These are phyloP conservation scores for Metarhizium guizhouense DNA, from an alignment of 2,329 filamentous ascomycete species.

Conservation along the genomic window DNA sequence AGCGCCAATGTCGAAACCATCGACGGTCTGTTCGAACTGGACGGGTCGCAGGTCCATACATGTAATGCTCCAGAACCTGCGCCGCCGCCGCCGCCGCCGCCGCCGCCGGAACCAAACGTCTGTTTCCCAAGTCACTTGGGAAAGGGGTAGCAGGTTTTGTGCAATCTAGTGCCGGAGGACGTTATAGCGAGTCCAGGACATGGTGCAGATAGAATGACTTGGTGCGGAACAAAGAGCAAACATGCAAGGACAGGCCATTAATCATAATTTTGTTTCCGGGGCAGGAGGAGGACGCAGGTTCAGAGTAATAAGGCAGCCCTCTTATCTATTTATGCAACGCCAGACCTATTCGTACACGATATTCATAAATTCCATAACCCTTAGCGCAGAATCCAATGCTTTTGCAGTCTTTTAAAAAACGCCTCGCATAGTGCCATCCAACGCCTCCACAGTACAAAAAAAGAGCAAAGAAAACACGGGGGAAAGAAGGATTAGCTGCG, in stretches of 20 bases:
- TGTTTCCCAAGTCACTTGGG: neutral
- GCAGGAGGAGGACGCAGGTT: too few species aligned
- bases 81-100: neutral
- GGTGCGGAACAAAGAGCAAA: too few species aligned
- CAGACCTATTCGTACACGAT: constrained; percentile 18
- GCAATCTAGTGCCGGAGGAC: too few species aligned
- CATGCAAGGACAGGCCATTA: too few species aligned
- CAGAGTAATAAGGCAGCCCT: neutral
- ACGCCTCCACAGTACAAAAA: neutral
- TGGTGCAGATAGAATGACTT: too few species aligned
- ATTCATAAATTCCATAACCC: constrained; percentile 9
- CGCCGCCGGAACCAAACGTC: neutral
- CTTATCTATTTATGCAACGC: constrained; percentile 19
- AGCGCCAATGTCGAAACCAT: constrained; percentile 16
- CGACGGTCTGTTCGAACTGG: constrained; percentile 17
- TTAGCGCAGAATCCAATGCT: neutral
- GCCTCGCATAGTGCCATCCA: constrained; percentile 11
- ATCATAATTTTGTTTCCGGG: too few species aligned
- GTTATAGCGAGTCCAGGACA: too few species aligned
- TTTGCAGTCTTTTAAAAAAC: constrained; percentile 11
- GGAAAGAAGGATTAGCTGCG: too few species aligned
- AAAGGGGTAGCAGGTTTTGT: neutral
- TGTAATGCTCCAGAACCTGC: neutral
- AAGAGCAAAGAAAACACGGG: constrained; percentile 6
- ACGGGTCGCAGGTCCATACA: neutral